Base-by-base conservation (phyloP, 305 asterid genomes). In the Fraxinus floribunda region DNA sequence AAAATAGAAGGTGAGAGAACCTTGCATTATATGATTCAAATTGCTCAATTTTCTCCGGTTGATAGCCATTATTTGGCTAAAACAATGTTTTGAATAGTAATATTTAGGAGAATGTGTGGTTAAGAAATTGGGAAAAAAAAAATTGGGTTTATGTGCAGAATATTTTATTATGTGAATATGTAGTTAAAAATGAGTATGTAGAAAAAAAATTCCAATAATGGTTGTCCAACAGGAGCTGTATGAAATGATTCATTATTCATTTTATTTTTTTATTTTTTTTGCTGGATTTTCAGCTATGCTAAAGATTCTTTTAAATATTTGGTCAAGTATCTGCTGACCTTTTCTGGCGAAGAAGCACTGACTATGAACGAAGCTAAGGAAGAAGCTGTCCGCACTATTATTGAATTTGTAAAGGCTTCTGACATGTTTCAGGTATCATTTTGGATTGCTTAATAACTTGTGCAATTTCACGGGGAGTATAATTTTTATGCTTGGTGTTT, bases 391-490 rank as follows among this genome's bases (percentile, higher is more conserved):
- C 87, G 85, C 1, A 92, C 99, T 22, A 80, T 90, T 82, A 80
- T 91, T 79, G 99, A 96, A 74, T 96, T 94, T 89, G 93, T 94
- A 13, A 94, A 92, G 90, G 87, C 97, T 77, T 93, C 98, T 36
- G 98, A 91, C 80, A 89, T 90, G 97, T 92, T 91, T 86, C 95
- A 94, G 98, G 99, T 95, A 90, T 78, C 24, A 72, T 9, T 74
- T 35, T 34, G 18, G 57, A 49, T 55, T 46, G 16, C 5, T 36
- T 73, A 39, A 11, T 44, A 74, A 34, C 10, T n/a, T 46, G 10
- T 57, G 41, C 35, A 77, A 39, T 66, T 4, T 8, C n/a, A 44
- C 26, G 8, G 20, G 75, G 38, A 35, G 34, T 8, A 8, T 64
- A 64, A 4, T 11, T 66, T 62, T 22, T 62, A 52, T 62, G 5